A percentile compares a stretch with the other conserved stretches of the same genome.
These are phyloP conservation scores for Hypoxylon cercidicola DNA, from an alignment of 495 filamentous ascomycete species.

Conservation along the genomic window DNA sequence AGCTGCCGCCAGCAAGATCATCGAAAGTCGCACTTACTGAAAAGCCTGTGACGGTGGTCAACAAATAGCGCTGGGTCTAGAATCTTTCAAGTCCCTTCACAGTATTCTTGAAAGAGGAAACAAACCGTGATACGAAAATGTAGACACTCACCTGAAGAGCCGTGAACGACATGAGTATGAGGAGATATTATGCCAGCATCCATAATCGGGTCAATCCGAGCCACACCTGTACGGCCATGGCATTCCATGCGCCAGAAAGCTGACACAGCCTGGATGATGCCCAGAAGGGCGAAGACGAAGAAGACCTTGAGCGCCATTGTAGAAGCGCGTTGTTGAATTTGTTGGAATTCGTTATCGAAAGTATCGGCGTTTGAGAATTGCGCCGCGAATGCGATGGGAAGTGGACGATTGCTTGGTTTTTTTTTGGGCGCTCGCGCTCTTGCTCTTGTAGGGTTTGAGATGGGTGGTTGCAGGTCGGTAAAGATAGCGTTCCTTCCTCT, in stretches of 20 bases:
- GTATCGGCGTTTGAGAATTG: conserved; percentile 4
- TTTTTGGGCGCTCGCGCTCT: no score
- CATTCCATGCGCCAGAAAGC: conserved; percentile 95
- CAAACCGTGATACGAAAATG: neutral
- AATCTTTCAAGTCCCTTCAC: neutral
- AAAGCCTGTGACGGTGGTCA: conserved; percentile 56
- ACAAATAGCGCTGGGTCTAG: neutral
- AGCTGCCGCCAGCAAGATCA: conserved; percentile 63
- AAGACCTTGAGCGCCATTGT: conserved; percentile 47
- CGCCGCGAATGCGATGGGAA: neutral
- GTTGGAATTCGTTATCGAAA: neutral
- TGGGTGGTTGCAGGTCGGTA: neutral
- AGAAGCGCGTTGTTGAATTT: conserved; percentile 1
- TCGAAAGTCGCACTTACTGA: conserved; percentile 55
- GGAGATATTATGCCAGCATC: conserved; percentile 63
- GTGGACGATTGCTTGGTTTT: no score
- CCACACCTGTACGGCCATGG: conserved; percentile 70
- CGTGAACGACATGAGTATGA: conserved; percentile 81
- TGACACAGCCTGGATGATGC: conserved; percentile 49
- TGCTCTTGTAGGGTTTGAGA: neutral
- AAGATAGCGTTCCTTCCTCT: conserved; percentile 9
- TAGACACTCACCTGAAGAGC: conserved; percentile 64
- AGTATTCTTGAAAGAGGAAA: neutral
- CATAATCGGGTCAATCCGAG: conserved; percentile 78
- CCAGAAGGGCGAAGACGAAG: conserved; percentile 44